phyloP scores from a whole-genome alignment of 768 basidiomycete species.

The Leccinum subtestaceum region DNA sequence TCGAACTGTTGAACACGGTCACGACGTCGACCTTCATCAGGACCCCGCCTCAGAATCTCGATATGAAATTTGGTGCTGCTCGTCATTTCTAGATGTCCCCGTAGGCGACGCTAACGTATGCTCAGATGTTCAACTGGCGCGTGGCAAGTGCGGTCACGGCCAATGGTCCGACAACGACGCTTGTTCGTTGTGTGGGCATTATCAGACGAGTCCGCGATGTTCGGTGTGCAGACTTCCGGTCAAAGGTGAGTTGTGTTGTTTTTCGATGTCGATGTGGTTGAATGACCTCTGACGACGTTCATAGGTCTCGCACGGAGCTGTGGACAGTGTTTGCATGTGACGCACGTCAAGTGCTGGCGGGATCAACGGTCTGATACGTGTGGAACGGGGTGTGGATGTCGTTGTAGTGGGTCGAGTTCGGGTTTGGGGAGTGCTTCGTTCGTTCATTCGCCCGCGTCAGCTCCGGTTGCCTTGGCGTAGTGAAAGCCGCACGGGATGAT shows the following conservation, averaged over 20 bases:
- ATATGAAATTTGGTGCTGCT: constrained; percentile 36
- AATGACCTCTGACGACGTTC: not conserved
- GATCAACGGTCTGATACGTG: constrained; percentile 45
- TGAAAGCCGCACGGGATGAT: not conserved
- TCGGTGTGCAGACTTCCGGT: constrained; percentile 75
- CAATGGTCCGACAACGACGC: constrained; percentile 34
- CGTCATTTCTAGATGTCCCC: not conserved
- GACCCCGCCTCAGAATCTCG: constrained; percentile 28
- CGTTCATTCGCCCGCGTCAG: constrained; percentile 12
- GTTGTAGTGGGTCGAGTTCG: constrained; percentile 37
- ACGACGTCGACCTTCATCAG: constrained; percentile 30
- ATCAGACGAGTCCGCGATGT: constrained; percentile 51
- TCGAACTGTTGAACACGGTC: constrained; percentile 71
- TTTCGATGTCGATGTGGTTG: not conserved
- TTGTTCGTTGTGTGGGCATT: constrained; percentile 44
- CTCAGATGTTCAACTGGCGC: constrained; percentile 48
- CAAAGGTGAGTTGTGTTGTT: constrained; percentile 47
- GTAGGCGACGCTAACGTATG: constrained; percentile 3
- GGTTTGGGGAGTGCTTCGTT: constrained; percentile 4
- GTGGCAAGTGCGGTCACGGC: constrained; percentile 40
- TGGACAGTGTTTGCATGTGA: constrained; percentile 58
- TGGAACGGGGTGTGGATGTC: constrained; percentile 68
- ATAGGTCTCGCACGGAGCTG: constrained; percentile 64
- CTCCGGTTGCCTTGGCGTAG: constrained; percentile 1
- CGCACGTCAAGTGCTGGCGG: constrained; percentile 65